Conservation (phyloP, 2,329 filamentous ascomycete genomes). For the Monilinia fructicola region DNA sequence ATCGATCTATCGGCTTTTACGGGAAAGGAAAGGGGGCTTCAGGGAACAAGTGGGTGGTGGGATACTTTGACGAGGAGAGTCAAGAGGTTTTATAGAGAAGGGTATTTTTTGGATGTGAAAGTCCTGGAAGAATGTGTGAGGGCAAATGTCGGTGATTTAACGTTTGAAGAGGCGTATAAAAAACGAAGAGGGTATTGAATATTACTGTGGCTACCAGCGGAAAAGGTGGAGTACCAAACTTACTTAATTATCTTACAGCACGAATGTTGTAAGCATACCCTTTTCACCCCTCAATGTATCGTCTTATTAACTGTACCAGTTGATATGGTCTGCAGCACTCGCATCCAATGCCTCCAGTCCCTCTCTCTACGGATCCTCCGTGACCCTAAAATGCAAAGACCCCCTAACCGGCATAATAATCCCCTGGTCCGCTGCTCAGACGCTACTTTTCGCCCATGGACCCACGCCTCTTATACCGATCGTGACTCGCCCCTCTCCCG, state of each 20-base stretch:
- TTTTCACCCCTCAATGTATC: neutral
- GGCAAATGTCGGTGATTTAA: conserved; percentile 82
- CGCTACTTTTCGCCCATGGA: conserved; percentile 56
- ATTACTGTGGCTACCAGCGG: conserved; percentile 82
- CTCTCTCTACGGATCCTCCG: conserved; percentile 50
- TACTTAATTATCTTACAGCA: conserved; percentile 90
- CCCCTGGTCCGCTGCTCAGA: conserved; percentile 55
- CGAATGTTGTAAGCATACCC: conserved; percentile 73
- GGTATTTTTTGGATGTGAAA: conserved; percentile 79
- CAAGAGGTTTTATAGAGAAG: conserved; percentile 68
- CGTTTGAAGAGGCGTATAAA: conserved; percentile 90
- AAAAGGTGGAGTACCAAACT: conserved; percentile 72
- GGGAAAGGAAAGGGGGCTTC: conserved; percentile 38
- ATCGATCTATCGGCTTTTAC: conserved; percentile 83
- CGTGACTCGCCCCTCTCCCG: conserved; percentile 58
- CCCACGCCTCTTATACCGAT: conserved; percentile 54
- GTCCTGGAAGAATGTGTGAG: conserved; percentile 82
- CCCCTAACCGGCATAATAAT: conserved; percentile 56
- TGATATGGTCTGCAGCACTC: conserved; percentile 62
- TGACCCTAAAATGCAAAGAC: conserved; percentile 63
- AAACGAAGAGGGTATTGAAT: conserved; percentile 83
- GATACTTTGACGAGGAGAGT: conserved; percentile 65
- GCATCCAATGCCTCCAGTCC: conserved; percentile 54
- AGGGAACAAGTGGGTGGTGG: conserved; percentile 42
- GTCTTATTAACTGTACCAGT: conserved; percentile 34